phyloP scores from a whole-genome alignment of 768 basidiomycete genomes.

The Russula vinacea region DNA sequence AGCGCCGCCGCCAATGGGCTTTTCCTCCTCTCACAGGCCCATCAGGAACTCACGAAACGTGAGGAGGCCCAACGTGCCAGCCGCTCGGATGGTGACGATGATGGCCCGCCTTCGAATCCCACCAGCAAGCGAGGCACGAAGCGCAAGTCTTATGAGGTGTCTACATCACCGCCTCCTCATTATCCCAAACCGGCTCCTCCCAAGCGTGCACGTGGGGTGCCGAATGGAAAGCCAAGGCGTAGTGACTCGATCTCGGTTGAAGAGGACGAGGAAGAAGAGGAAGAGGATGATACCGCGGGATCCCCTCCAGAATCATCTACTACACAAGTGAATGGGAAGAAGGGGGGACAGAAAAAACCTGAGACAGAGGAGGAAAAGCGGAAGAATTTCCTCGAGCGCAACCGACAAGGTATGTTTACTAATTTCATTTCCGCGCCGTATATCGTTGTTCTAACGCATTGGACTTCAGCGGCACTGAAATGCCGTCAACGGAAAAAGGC shows the following conservation, averaged over 20 bases:
- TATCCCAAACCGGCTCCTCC: slow-evolving; percentile 24
- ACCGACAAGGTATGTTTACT: slow-evolving; percentile 80
- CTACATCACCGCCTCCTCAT: slow-evolving; percentile 33
- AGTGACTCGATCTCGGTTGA: slow-evolving; percentile 33
- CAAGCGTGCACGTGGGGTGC: slow-evolving; percentile 41
- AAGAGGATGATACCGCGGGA: slow-evolving; percentile 38
- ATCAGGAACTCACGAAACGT: slow-evolving; percentile 94
- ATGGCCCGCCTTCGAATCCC: slow-evolving; percentile 31
- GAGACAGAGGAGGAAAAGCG: slow-evolving; percentile 99
- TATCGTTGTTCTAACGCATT: slow-evolving; percentile 14
- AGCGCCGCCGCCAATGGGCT: slow-evolving; percentile 84
- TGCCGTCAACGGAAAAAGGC: slow-evolving; percentile 99
- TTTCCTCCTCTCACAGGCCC: slow-evolving; percentile 90
- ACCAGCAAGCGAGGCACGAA: slow-evolving; percentile 58
- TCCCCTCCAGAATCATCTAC: slow-evolving; percentile 17
- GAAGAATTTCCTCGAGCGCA: slow-evolving; percentile 93
- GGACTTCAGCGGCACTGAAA: slow-evolving; percentile 83
- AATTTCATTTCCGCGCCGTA: slow-evolving; percentile 16
- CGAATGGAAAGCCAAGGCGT: slow-evolving; percentile 31
- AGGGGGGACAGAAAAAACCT: slow-evolving; percentile 58
- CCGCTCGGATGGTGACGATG: slow-evolving; percentile 36
- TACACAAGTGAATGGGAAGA: slow-evolving; percentile 29
- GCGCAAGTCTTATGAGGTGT: slow-evolving; percentile 59
- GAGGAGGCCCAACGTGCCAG: slow-evolving; percentile 75
- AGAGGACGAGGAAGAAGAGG: slow-evolving; percentile 38